Conservation (phyloP, 2,329 filamentous ascomycete genomes). For the Westerdykella aurantiaca region DNA sequence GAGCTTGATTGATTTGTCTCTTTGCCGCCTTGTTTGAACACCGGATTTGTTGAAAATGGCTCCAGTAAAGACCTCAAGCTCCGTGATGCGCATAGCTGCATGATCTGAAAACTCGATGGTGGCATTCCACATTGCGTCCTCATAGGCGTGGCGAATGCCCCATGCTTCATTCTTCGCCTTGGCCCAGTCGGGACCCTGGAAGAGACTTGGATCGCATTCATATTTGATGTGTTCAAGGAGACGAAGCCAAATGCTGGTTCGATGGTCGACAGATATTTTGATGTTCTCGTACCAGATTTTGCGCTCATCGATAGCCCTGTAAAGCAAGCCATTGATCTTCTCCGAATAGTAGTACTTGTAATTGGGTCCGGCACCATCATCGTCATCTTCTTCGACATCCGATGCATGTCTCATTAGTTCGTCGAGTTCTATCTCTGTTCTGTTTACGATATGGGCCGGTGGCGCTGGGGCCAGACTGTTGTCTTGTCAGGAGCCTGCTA, state of each 20-base stretch:
- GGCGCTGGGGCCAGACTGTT: slow-evolving; percentile 42
- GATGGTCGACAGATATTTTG: not conserved
- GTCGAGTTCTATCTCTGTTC: slow-evolving; percentile 17
- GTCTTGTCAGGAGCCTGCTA: slow-evolving; percentile 40
- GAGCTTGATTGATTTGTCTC: slow-evolving; percentile 39
- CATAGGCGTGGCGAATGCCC: slow-evolving; percentile 35
- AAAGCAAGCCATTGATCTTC: slow-evolving; percentile 63
- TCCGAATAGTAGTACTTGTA: slow-evolving; percentile 58
- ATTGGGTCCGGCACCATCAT: slow-evolving; percentile 37
- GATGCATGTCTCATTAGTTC: slow-evolving; percentile 40
- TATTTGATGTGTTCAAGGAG: not conserved
- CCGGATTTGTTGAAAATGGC: slow-evolving; percentile 46
- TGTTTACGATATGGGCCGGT: slow-evolving; percentile 22
- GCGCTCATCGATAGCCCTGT: slow-evolving; percentile 64
- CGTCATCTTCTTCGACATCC: slow-evolving; percentile 42
- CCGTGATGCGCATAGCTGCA: slow-evolving; percentile 40
- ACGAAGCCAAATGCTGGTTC: not conserved
- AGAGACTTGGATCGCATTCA: not conserved
- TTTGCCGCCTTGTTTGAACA: slow-evolving; percentile 3
- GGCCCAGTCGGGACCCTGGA: slow-evolving; percentile 6
- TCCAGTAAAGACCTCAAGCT: slow-evolving; percentile 45
- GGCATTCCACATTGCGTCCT: slow-evolving; percentile 34
- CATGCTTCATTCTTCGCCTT: slow-evolving; percentile 29
- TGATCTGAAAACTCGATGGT: slow-evolving; percentile 48
- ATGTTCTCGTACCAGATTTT: slow-evolving; percentile 45